phyloP scores from a whole-genome alignment of 345 rosid genomes.

The Viola odorata region DNA sequence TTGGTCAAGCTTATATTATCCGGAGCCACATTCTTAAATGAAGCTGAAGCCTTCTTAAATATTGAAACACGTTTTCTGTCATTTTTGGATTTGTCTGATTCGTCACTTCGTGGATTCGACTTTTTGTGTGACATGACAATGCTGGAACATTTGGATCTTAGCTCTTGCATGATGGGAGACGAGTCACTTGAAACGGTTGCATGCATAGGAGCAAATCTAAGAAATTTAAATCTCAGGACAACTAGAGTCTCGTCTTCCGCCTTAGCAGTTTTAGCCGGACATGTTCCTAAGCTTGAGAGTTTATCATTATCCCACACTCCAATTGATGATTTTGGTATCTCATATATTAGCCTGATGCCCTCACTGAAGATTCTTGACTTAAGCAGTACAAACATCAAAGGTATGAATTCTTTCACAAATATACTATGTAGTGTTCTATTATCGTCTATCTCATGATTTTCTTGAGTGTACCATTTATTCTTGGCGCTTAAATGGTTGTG shows the following conservation, averaged over 20 bases:
- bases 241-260: constrained; percentile 72
- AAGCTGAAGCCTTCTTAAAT: constrained; percentile 44
- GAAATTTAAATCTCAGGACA: constrained; percentile 51
- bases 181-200: constrained; percentile 53
- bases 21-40: constrained; percentile 59
- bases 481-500: neutral
- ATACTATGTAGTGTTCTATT: neutral
- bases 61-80: constrained; percentile 41
- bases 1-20: constrained; percentile 51
- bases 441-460: neutral
- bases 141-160: constrained; percentile 71
- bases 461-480: neutral
- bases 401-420: constrained; percentile 27
- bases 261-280: constrained; percentile 48
- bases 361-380: constrained; percentile 58
- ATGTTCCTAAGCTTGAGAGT: constrained; percentile 59
- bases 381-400: constrained; percentile 65
- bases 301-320: constrained; percentile 52
- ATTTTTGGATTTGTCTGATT: constrained; percentile 58
- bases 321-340: constrained; percentile 54
- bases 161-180: constrained; percentile 56
- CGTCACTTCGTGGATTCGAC: constrained; percentile 47
- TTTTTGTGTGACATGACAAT: constrained; percentile 49
- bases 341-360: constrained; percentile 54
- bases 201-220: constrained; percentile 53